A percentile compares a stretch with the other conserved stretches of the same genome.
phyloP scores from a whole-genome alignment of 768 basidiomycete genomes.

The Hysterangium stoloniferum region DNA sequence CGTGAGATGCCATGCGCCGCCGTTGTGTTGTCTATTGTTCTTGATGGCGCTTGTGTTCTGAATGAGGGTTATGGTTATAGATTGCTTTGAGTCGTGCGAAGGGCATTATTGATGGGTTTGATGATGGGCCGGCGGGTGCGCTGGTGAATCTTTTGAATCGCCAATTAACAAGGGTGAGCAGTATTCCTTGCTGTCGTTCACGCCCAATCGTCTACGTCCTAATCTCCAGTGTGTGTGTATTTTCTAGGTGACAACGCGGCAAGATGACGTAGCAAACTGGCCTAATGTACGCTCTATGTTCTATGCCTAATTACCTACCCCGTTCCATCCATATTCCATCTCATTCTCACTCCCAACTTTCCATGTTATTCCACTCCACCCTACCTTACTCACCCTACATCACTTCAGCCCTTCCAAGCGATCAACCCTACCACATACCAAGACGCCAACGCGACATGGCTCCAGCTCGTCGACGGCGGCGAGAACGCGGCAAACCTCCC shows the following conservation, averaged over 20 bases:
- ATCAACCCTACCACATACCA: conserved; percentile 41
- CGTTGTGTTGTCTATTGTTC: too few relatives aligned
- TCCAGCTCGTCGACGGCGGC: conserved; percentile 65
- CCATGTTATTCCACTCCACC: neutral
- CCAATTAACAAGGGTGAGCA: conserved; percentile 27
- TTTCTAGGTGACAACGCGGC: conserved; percentile 28
- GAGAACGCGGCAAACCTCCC: conserved; percentile 68
- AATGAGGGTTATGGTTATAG: neutral
- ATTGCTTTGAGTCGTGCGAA: neutral
- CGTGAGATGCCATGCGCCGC: conserved; percentile 7
- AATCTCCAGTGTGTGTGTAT: too few relatives aligned
- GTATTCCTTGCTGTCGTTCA: neutral
- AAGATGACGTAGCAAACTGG: conserved; percentile 61
- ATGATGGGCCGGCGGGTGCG: conserved; percentile 16
- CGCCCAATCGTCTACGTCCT: neutral
- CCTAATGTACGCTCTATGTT: conserved; percentile 36
- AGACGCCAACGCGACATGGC: conserved; percentile 42
- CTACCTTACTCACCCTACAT: neutral
- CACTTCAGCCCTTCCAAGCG: conserved; percentile 40
- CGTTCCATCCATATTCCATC: neutral
- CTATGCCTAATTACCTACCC: conserved; percentile 2
- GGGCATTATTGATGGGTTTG: neutral
- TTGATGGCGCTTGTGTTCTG: neutral
- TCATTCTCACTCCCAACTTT: neutral
- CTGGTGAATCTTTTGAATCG: conserved; percentile 42